Percentiles rank a stretch among this genome's conserved stretches.
These are phyloP conservation scores for Sedum album DNA, from an alignment of 164 flowering plant genomes.

Conservation along the genomic window DNA sequence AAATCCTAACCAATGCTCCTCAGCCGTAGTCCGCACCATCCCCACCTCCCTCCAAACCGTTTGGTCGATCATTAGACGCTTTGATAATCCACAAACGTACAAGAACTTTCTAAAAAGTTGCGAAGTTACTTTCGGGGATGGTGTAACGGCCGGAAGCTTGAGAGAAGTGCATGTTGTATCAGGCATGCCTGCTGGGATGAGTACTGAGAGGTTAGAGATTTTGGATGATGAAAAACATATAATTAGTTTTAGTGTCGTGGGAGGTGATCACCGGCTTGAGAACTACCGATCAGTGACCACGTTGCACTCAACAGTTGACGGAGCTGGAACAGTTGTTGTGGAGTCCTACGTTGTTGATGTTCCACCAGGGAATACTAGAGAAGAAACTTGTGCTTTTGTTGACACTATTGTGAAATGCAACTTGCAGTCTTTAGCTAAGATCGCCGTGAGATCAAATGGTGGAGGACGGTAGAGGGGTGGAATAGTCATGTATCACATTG, in stretches of 20 bases:
- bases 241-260: too few species aligned
- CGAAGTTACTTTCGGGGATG: constrained; percentile 9
- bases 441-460: not conserved
- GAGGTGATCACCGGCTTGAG: constrained; percentile 5
- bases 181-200: constrained; percentile 6
- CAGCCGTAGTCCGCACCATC: constrained; percentile 4
- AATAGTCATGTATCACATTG: not conserved
- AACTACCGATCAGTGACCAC: constrained; percentile 11
- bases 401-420: constrained; percentile 8
- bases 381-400: constrained; percentile 7
- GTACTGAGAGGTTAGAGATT: constrained; percentile 9
- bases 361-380: constrained; percentile 6
- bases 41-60: not conserved
- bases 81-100: constrained; percentile 10
- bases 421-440: constrained; percentile 9
- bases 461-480: not conserved
- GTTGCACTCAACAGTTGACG: constrained; percentile 1
- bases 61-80: constrained; percentile 9
- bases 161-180: too few species aligned
- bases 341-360: constrained; percentile 11
- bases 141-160: not conserved
- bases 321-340: constrained; percentile 3
- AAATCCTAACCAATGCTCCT: constrained; percentile 10
- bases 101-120: constrained; percentile 12
- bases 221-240: constrained; percentile 3